Evolutionary conservation across 441 rosid genomes (phyloP).

Genomic region (Aquilaria agallochum): DNA sequence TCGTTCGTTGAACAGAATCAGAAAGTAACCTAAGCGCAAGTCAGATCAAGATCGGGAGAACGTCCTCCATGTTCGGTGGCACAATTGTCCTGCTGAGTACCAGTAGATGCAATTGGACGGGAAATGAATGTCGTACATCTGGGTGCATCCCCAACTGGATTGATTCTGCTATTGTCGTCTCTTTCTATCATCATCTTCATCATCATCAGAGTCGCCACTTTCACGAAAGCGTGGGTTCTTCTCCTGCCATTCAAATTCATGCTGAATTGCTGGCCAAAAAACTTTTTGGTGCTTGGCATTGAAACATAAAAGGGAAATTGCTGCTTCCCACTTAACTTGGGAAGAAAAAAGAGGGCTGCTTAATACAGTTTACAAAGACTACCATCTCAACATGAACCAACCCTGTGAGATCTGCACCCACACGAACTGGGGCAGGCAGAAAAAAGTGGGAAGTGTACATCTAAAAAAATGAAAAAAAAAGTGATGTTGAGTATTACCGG

Average conservation of each 20-base stretch:
- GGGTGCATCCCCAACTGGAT: neutral
- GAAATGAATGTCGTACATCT: too few relatives aligned
- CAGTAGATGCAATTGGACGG: too few relatives aligned
- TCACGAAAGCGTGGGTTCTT: conserved; percentile 99
- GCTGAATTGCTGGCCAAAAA: too few relatives aligned
- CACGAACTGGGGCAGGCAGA: neutral
- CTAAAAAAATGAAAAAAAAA: neutral
- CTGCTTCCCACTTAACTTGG: too few relatives aligned
- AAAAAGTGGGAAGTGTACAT: neutral
- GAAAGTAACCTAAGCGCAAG: too few relatives aligned
- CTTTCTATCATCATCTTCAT: conserved; percentile 76
- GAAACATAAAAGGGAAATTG: too few relatives aligned
- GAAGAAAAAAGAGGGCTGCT: too few relatives aligned
- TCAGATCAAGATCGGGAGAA: too few relatives aligned
- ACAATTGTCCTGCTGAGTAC: too few relatives aligned
- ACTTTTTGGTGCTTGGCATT: too few relatives aligned
- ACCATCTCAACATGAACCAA: neutral
- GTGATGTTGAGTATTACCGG: conserved; percentile 41
- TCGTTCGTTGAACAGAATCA: too few relatives aligned
- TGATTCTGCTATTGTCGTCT: conserved; percentile 27
- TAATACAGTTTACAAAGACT: neutral
- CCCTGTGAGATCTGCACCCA: neutral
- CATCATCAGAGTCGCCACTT: conserved; percentile 93
- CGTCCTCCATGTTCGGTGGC: too few relatives aligned
- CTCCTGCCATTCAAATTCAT: conserved; percentile 47